phyloP scores from a whole-genome alignment of 2,329 filamentous ascomycete genomes.

The Alternaria triticina region DNA sequence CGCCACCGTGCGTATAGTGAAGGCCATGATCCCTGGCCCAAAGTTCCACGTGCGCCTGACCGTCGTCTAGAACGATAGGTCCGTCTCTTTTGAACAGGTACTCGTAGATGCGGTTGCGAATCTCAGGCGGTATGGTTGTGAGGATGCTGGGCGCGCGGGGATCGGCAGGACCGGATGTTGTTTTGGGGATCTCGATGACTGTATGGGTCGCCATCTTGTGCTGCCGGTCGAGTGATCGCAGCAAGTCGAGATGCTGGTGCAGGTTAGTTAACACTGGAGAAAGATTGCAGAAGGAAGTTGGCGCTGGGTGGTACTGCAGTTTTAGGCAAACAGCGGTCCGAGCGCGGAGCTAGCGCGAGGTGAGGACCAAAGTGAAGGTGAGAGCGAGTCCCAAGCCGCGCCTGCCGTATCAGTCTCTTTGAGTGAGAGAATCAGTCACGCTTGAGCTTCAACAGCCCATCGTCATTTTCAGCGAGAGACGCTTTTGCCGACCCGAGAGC shows the following conservation, averaged over 20 bases:
- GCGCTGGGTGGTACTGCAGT: background rate
- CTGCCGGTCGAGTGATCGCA: background rate
- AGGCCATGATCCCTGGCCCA: accelerated
- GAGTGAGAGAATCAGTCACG: background rate
- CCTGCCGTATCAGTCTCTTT: background rate
- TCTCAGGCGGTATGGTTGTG: background rate
- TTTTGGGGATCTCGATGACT: background rate
- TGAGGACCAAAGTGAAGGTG: background rate
- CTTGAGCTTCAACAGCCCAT: background rate
- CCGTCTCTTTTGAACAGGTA: background rate
- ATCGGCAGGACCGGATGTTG: background rate
- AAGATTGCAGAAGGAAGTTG: background rate
- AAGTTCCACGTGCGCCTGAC: too few relatives aligned
- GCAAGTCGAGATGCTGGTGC: background rate
- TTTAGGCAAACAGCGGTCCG: background rate
- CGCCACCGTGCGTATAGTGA: too few relatives aligned
- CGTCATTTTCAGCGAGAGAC: background rate
- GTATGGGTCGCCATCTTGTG: background rate
- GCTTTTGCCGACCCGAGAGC: background rate
- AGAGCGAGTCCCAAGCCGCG: background rate
- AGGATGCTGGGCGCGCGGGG: background rate
- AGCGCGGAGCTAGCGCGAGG: background rate
- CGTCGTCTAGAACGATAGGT: too few relatives aligned
- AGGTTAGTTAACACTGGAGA: background rate
- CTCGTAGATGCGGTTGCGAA: background rate